Evolutionary conservation across 495 filamentous ascomycete species (phyloP).

Genomic region (Sphaerosporella brunnea): DNA sequence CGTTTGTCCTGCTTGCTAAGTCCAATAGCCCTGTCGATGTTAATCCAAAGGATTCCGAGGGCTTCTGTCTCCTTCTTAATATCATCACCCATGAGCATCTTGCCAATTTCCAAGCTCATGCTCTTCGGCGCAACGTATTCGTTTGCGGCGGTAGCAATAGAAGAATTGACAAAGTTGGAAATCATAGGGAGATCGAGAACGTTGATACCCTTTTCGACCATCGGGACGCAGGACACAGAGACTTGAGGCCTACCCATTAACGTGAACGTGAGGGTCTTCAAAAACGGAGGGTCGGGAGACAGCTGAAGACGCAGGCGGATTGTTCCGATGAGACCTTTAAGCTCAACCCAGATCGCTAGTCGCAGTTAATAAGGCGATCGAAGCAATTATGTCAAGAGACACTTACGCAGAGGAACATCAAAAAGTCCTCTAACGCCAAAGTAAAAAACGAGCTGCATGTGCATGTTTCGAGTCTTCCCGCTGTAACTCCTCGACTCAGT

Average conservation of each 20-base stretch:
- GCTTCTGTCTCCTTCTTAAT: conserved; percentile 76
- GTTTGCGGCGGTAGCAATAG: conserved; percentile 67
- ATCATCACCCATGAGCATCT: conserved; percentile 75
- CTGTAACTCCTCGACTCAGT: conserved; percentile 42
- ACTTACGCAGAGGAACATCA: conserved; percentile 75
- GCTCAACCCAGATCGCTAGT: conserved; percentile 43
- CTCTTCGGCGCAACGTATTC: conserved; percentile 96
- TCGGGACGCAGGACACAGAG: conserved; percentile 74
- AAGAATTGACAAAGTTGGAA: conserved; percentile 91
- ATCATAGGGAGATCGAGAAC: conserved; percentile 83
- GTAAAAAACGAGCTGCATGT: conserved; percentile 85
- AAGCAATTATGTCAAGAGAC: neutral
- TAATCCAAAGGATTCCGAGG: conserved; percentile 73
- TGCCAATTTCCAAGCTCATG: conserved; percentile 76
- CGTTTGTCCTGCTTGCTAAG: conserved; percentile 80
- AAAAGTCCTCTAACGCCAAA: conserved; percentile 70
- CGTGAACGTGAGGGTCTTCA: conserved; percentile 82
- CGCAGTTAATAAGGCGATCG: neutral
- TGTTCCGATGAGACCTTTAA: conserved; percentile 72
- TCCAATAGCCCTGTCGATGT: conserved; percentile 70
- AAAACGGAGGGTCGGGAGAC: conserved; percentile 73
- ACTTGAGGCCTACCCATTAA: conserved; percentile 85
- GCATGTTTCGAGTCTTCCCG: conserved; percentile 80
- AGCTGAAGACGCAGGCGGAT: conserved; percentile 65
- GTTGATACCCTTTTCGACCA: conserved; percentile 76